phyloP scores from a whole-genome alignment of 2,329 filamentous ascomycete genomes.

The Annulohypoxylon truncatum region DNA sequence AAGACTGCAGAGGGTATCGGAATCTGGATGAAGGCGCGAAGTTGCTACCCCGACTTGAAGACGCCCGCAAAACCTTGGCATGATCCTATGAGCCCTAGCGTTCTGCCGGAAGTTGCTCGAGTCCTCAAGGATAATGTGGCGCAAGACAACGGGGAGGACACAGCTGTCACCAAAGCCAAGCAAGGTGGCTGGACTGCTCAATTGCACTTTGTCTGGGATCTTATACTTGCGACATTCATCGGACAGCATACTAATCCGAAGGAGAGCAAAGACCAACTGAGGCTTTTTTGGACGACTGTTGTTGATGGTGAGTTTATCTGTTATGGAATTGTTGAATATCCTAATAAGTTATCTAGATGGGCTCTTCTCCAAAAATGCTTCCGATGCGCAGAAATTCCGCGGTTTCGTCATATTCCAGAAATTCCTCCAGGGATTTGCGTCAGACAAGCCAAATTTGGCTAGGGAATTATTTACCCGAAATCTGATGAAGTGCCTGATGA shows the following conservation, averaged over 20 bases:
- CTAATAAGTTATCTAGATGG: slow-evolving; percentile 66
- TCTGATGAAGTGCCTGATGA: slow-evolving; percentile 82
- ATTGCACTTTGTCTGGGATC: slow-evolving; percentile 88
- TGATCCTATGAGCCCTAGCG: slow-evolving; percentile 77
- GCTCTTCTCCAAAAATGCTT: slow-evolving; percentile 83
- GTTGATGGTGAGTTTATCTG: slow-evolving; percentile 78
- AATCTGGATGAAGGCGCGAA: slow-evolving; percentile 81
- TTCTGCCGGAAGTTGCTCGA: slow-evolving; percentile 75
- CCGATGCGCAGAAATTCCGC: slow-evolving; percentile 89
- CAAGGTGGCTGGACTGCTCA: slow-evolving; percentile 83
- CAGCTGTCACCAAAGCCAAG: slow-evolving; percentile 61
- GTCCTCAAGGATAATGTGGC: slow-evolving; percentile 81
- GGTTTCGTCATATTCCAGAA: slow-evolving; percentile 90
- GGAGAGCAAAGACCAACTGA: slow-evolving; percentile 64
- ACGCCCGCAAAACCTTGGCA: slow-evolving; percentile 80
- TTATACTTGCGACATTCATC: slow-evolving; percentile 72
- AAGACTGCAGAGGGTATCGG: slow-evolving; percentile 90
- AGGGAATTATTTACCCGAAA: slow-evolving; percentile 82
- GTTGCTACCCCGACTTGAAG: slow-evolving; percentile 71
- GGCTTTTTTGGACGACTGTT: slow-evolving; percentile 85
- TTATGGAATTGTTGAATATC: not conserved
- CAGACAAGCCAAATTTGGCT: slow-evolving; percentile 61
- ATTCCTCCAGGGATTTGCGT: slow-evolving; percentile 67
- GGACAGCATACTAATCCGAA: slow-evolving; percentile 50
- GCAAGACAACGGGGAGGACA: slow-evolving; percentile 61